A percentile compares a stretch with the other conserved stretches of the same genome.
Evolutionary conservation across 2,329 filamentous ascomycete genomes (phyloP).

Genomic region (Fusarium sp.): DNA sequence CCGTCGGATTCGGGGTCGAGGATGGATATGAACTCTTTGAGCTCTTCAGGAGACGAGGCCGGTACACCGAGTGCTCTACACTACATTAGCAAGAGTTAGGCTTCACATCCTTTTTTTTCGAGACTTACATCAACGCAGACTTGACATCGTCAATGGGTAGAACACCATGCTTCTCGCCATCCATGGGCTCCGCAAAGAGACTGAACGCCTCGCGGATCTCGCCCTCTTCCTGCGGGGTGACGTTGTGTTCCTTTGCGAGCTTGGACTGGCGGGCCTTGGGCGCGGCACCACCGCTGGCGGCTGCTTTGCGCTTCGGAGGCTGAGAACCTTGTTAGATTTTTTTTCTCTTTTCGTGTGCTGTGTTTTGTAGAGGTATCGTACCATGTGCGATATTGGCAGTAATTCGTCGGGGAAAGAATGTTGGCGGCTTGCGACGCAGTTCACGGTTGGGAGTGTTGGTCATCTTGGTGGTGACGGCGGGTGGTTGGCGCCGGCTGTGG

Average conservation of each 20-base stretch:
- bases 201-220: conserved; percentile 93
- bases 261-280: conserved; percentile 76
- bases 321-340: conserved; percentile 39
- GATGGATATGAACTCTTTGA: conserved; percentile 80
- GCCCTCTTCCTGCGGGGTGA: conserved; percentile 84
- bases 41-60: conserved; percentile 72
- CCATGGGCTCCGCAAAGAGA: conserved; percentile 79
- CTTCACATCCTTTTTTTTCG: too few species aligned
- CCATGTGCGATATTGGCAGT: conserved; percentile 27
- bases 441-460: conserved; percentile 38
- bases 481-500: background rate
- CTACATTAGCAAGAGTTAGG: background rate
- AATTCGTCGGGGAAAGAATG: background rate
- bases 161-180: conserved; percentile 78
- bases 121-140: conserved; percentile 77
- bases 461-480: conserved; percentile 20
- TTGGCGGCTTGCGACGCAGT: conserved; percentile 7
- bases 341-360: background rate
- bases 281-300: conserved; percentile 45
- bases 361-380: background rate
- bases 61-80: conserved; percentile 83
- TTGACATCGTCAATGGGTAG: conserved; percentile 76
- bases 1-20: conserved; percentile 87
- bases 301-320: conserved; percentile 66
- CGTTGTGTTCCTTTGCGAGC: conserved; percentile 91